Evolutionary conservation across 2,329 filamentous ascomycete species (phyloP), one percentile per base, ranked within the genome.

Genomic region (Boeremia lycopersici): DNA sequence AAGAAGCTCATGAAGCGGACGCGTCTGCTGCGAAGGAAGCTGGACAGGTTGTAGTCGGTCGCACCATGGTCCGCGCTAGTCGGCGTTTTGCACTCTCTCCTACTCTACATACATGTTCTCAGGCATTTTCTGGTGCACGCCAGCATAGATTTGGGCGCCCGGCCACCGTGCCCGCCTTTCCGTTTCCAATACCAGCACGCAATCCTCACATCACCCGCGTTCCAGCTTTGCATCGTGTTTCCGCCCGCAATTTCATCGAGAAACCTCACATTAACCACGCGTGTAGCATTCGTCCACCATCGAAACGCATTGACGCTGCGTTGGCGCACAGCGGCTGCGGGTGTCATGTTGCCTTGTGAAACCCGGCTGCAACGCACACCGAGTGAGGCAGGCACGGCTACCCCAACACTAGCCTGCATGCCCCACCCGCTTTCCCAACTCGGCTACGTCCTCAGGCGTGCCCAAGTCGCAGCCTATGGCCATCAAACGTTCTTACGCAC

Each of bases 1-100:
- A 98, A 97, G 92, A 99, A 99, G 86, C 82, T 98, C 65, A 92
- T 96, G 90, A 90, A 89, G 83, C 85, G 87, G 77, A 97, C 93
- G 71, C 86, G 93, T 75, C 93, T 91, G 74, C 77, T 92, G 81
- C 88, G 93, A 74, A 87, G 92, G 74, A 96, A 93, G 81, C 81
- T 95, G 69, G 91, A 74, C 61, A 70, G 72, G 63, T 56, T 62
- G 57, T 76, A 69, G 53, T 48, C 11, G 35, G 38, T 50, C 41
- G 52, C 52, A 49, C n/a, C n/a, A n/a, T n/a, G n/a, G n/a, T n/a
- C n/a, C n/a, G n/a, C n/a, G 19, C 19, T 2, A 23, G 19, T 23
- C 65, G 65, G 61, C 66, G 71, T 71, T 58, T 69, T 61, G 61
- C 64, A 68, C 60, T 63, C 53, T 56, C 67, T 68, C 61, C 56